These are phyloP conservation scores for Paraglomus occultum DNA, from an alignment of 192 early-diverging fungal genomes.

Conservation along the genomic window DNA sequence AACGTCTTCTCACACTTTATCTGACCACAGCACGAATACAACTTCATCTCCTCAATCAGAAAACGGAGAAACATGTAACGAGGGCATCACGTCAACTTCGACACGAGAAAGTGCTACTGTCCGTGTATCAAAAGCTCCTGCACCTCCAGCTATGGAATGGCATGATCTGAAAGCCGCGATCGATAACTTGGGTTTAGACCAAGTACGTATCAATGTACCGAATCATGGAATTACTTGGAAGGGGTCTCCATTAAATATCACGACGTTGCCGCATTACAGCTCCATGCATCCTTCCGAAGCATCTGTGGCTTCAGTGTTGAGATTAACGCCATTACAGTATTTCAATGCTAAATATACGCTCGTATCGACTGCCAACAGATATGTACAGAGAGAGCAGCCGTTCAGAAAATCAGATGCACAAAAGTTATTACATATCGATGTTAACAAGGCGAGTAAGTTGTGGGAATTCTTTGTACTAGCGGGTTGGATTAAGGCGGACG, in stretches of 20 bases:
- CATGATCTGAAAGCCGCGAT: neutral
- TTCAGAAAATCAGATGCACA: slow-evolving; percentile 94
- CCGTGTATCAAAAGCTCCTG: neutral
- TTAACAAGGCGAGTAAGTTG: slow-evolving; percentile 89
- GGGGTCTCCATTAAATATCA: slow-evolving; percentile 8
- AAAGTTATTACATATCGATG: slow-evolving; percentile 85
- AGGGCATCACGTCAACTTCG: no score
- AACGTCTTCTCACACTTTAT: neutral
- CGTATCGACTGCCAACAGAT: slow-evolving; percentile 57
- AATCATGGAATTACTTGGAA: slow-evolving; percentile 13
- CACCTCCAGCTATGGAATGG: slow-evolving; percentile 9
- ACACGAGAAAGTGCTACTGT: neutral
- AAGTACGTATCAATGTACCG: neutral
- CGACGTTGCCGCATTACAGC: slow-evolving; percentile 36
- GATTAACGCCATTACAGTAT: slow-evolving; percentile 82
- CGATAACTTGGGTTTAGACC: slow-evolving; percentile 12
- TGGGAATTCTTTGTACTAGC: slow-evolving; percentile 86
- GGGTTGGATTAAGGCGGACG: slow-evolving; percentile 66
- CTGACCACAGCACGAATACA: no score
- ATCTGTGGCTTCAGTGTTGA: slow-evolving; percentile 72
- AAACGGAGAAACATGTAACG: neutral
- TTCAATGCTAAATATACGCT: slow-evolving; percentile 78
- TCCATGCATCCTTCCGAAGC: slow-evolving; percentile 64
- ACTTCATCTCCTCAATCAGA: no score
- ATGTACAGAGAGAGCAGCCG: slow-evolving; percentile 35